phyloP scores from a whole-genome alignment of 2,329 filamentous ascomycete genomes.

The Aureobasidium sp. region DNA sequence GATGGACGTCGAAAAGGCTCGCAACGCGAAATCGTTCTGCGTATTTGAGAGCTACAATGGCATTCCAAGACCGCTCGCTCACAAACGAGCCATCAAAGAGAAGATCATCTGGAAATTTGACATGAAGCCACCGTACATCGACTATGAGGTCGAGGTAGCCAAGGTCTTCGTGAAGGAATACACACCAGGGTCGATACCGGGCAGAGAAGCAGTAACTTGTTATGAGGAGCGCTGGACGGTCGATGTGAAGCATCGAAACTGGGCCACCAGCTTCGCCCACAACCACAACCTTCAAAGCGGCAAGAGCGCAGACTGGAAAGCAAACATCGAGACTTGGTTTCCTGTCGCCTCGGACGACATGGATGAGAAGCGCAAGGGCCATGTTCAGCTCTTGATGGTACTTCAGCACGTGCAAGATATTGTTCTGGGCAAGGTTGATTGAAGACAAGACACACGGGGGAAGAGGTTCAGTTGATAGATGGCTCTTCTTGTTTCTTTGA shows the following conservation, averaged over 20 bases:
- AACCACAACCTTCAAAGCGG: constrained; percentile 28
- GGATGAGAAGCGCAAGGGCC: constrained; percentile 19
- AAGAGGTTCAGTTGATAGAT: background rate
- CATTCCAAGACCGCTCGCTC: background rate
- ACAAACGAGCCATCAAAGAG: constrained; percentile 6
- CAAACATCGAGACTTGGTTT: constrained; percentile 27
- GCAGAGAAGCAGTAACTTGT: constrained; percentile 11
- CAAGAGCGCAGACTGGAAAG: constrained; percentile 23
- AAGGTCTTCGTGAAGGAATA: constrained; percentile 4
- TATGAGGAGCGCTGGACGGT: constrained; percentile 28
- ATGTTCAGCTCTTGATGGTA: constrained; percentile 25
- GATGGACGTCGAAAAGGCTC: background rate
- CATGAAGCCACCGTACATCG: background rate
- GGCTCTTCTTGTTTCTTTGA: background rate
- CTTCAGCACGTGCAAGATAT: constrained; percentile 18
- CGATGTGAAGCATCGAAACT: constrained; percentile 25
- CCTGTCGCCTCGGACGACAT: constrained; percentile 18
- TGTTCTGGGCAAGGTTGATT: background rate
- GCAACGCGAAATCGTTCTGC: background rate
- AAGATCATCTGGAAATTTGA: constrained; percentile 16
- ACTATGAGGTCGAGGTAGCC: constrained; percentile 15
- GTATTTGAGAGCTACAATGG: background rate
- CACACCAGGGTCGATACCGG: background rate
- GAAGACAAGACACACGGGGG: too few relatives aligned
- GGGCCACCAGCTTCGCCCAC: constrained; percentile 25